Evolutionary conservation across 2,329 filamentous ascomycete genomes (phyloP).

Genomic region (Ceratocystis eucalypticola): DNA sequence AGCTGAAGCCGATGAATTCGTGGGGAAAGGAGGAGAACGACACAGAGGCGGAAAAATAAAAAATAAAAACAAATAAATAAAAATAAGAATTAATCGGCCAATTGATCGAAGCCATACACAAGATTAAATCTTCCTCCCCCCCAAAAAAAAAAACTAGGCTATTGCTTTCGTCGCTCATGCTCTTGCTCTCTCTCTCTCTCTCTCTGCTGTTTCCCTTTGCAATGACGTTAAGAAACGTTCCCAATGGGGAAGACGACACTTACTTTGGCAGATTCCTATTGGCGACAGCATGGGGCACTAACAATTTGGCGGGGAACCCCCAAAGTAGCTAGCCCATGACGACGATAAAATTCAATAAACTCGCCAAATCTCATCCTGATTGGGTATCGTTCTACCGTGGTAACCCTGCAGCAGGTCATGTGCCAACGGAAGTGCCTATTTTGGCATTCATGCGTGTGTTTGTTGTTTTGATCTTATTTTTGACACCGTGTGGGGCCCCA

Average conservation of each 20-base stretch:
- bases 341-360: background rate
- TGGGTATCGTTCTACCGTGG: background rate
- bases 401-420: background rate
- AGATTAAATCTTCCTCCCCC: too few species aligned
- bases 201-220: background rate
- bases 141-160: background rate
- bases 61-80: background rate
- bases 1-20: slow-evolving; percentile 5
- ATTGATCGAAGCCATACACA: background rate
- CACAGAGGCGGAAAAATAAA: background rate
- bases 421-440: slow-evolving; percentile 5
- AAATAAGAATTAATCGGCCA: background rate
- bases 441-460: slow-evolving; percentile 2
- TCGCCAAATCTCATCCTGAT: background rate
- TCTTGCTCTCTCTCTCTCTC: background rate
- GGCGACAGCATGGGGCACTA: background rate
- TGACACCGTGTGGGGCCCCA: slow-evolving; percentile 7
- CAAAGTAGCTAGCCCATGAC: background rate
- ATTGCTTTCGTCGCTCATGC: background rate
- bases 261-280: slow-evolving; percentile 2
- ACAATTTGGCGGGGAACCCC: slow-evolving; percentile 4
- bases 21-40: slow-evolving; percentile 1
- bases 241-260: slow-evolving; percentile 2
- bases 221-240: slow-evolving; percentile 5
- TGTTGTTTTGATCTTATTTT: background rate